Base-by-base conservation (phyloP, 1,284 basidiomycete species). In the Rhodotorula sp. region DNA sequence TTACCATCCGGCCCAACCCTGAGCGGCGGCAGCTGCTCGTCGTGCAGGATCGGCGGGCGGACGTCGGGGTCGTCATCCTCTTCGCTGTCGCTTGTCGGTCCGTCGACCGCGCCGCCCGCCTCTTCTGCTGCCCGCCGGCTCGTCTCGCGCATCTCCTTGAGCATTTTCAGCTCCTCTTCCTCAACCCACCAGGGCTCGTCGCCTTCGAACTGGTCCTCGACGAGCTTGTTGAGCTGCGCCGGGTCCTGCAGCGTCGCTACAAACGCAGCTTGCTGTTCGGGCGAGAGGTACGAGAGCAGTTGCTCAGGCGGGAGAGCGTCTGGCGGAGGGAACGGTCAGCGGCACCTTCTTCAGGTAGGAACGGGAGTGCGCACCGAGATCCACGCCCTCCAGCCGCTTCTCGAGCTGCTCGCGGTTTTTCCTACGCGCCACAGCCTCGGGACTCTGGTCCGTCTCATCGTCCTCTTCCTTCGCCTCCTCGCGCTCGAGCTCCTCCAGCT, bases 271-370 rank as follows among this genome's bases (percentile, higher is more conserved):
- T 85, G 86, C 78, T 91, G 87, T 29, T 83, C 82, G 10, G 85
- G 82, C 2, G 84, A 87, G 32, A 92, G 84, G 41, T 86, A 80
- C 8, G 83, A 81, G 87, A 90, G 90, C n/a, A 92, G 79, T n/a
- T 85, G 83, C 36, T 88, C 86, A 27, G 86, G 80, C 88, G 62
- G 27, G 27, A 64, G 27, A 19, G 25, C 61, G 37, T 64, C 73
- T 75, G 73, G 44, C 13, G 27, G 48, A 36, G 15, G 21, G n/a
- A 27, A 39, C 37, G 32, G 46, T 61, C 66, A 74, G 72, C 41
- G 15, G 25, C 27, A 61, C 36, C 64, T 37, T 13, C 32, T 10
- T 13, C 34, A 32, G 44, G 10, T 12, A 19, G n/a, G 55, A 61
- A 36, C 15, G 22, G 50, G 29, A 44, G 29, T 27, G n/a, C 85